phyloP scores from a whole-genome alignment of 306 rosid genomes.

The Oemleria cerasiformis region DNA sequence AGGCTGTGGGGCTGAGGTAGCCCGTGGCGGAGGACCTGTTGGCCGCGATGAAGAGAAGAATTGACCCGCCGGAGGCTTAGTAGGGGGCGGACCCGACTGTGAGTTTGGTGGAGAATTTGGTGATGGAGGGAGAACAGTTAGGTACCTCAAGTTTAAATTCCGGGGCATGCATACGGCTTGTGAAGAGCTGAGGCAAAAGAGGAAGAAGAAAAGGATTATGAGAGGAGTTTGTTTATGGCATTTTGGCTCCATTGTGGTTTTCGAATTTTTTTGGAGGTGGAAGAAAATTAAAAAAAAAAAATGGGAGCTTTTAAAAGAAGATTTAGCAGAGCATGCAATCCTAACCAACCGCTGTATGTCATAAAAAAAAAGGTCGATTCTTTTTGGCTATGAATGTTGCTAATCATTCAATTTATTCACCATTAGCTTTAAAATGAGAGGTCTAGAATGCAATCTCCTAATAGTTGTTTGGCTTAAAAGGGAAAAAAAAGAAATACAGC shows the following conservation, averaged over 20 bases:
- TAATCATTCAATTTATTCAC: not conserved
- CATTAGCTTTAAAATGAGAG: not conserved
- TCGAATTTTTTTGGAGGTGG: not conserved
- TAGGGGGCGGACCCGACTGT: not conserved
- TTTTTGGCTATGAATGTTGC: not conserved
- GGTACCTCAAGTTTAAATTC: not conserved
- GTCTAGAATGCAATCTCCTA: not conserved
- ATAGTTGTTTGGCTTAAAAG: not conserved
- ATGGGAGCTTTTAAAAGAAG: not conserved
- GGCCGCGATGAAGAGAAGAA: not conserved
- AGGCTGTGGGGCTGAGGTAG: not conserved
- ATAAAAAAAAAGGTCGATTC: not conserved
- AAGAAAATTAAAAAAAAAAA: not conserved
- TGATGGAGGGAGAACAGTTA: not conserved
- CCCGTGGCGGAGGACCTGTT: not conserved
- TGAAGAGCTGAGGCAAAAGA: constrained; percentile 9
- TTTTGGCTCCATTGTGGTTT: constrained; percentile 9
- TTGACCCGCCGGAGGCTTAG: not conserved
- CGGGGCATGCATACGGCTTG: constrained; percentile 9
- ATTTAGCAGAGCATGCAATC: not conserved
- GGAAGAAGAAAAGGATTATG: constrained; percentile 1
- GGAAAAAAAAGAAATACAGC: too few relatives aligned
- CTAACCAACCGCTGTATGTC: not conserved
- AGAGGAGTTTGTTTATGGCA: not conserved
- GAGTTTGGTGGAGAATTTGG: constrained; percentile 6